Evolutionary conservation across 768 basidiomycete genomes (phyloP).

Genomic region (Hortiboletus flavorubellus): DNA sequence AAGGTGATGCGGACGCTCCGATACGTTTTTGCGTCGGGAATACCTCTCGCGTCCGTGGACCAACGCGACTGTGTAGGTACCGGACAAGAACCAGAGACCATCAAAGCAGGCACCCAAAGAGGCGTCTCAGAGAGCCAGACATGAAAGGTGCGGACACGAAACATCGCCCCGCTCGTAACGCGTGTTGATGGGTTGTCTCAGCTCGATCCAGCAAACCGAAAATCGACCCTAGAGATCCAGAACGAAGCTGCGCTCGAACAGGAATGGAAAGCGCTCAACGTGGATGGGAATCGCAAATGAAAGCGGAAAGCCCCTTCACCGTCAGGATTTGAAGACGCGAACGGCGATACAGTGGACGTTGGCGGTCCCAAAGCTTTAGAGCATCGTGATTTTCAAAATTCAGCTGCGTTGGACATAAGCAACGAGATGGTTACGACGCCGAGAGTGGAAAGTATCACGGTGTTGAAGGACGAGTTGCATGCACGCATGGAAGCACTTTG

Average conservation of each 20-base stretch:
- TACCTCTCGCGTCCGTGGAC: too few relatives aligned
- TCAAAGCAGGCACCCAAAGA: slow-evolving; percentile 87
- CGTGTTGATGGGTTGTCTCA: slow-evolving; percentile 26
- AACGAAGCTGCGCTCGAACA: slow-evolving; percentile 42
- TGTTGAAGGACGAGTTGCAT: slow-evolving; percentile 71
- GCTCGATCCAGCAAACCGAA: slow-evolving; percentile 93
- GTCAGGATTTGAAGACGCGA: slow-evolving; percentile 26
- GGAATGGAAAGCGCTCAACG: slow-evolving; percentile 27
- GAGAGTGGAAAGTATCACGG: slow-evolving; percentile 53
- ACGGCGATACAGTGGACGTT: slow-evolving; percentile 27
- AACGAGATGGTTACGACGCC: slow-evolving; percentile 61
- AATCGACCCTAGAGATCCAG: slow-evolving; percentile 71
- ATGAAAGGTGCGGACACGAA: slow-evolving; percentile 56
- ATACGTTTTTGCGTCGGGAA: too few relatives aligned
- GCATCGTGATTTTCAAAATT: background rate
- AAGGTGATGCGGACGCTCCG: too few relatives aligned
- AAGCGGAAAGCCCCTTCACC: slow-evolving; percentile 43
- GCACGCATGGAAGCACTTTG: slow-evolving; percentile 39
- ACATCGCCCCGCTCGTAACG: background rate
- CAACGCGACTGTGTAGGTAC: too few relatives aligned
- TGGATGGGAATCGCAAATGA: slow-evolving; percentile 33
- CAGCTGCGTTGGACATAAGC: background rate
- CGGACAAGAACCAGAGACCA: too few relatives aligned
- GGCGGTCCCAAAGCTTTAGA: slow-evolving; percentile 23
- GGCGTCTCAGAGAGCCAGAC: slow-evolving; percentile 82